A percentile compares a stretch with the other conserved stretches of the same genome.
Conservation (phyloP, 805 yeast species). For the Wickerhamomyces alni region DNA sequence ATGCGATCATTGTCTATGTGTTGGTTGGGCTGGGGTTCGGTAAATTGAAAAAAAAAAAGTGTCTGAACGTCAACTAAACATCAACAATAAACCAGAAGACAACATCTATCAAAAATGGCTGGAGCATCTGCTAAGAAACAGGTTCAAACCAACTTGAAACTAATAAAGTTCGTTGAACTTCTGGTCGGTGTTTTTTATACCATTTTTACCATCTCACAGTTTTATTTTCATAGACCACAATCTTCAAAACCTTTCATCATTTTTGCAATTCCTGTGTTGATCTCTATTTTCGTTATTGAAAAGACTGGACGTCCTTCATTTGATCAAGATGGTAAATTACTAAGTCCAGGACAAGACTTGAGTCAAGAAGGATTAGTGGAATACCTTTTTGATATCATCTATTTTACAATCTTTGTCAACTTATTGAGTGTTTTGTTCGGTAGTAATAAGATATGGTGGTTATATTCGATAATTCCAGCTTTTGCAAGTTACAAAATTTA, state of each 20-base stretch:
- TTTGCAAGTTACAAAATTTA: constrained; percentile 40
- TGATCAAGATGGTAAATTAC: constrained; percentile 30
- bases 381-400: constrained; percentile 49
- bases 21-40: too few relatives aligned
- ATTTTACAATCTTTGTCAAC: constrained; percentile 45
- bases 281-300: constrained; percentile 39
- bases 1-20: too few relatives aligned
- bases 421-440: constrained; percentile 38
- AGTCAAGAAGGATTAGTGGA: constrained; percentile 44
- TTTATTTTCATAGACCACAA: constrained; percentile 32
- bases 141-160: constrained; percentile 34
- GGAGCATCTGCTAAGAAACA: constrained; percentile 51
- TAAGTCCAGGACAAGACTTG: constrained; percentile 43
- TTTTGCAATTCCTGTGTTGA: constrained; percentile 27
- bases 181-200: constrained; percentile 23
- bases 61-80: background rate
- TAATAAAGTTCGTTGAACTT: constrained; percentile 33
- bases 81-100: background rate
- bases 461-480: constrained; percentile 37
- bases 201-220: constrained; percentile 22
- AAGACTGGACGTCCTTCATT: constrained; percentile 44
- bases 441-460: constrained; percentile 42
- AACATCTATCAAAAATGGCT: constrained; percentile 35
- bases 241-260: constrained; percentile 23
- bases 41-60: too few relatives aligned